These are phyloP conservation scores for Exophiala xenobiotica DNA, from an alignment of 2,329 filamentous ascomycete species.

Conservation along the genomic window DNA sequence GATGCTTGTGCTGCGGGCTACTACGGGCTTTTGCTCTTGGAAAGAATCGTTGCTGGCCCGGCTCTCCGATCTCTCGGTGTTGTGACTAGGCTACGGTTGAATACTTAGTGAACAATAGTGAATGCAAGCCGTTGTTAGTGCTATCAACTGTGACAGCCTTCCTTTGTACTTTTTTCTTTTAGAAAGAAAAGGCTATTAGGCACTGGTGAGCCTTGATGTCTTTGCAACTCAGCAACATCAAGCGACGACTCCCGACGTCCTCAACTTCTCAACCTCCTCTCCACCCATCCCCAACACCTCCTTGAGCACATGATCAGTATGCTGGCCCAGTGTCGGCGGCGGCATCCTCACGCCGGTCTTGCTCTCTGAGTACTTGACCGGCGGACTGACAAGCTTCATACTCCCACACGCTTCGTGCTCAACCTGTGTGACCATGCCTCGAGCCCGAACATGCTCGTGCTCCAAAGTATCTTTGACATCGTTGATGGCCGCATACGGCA, in stretches of 20 bases:
- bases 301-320: conserved; percentile 74
- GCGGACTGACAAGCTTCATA: conserved; percentile 88
- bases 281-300: conserved; percentile 62
- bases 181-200: too few relatives aligned
- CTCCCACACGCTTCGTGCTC: conserved; percentile 80
- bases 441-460: conserved; percentile 76
- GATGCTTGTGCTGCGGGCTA: too few relatives aligned
- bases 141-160: too few relatives aligned
- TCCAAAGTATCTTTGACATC: conserved; percentile 82
- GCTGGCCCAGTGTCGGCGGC: conserved; percentile 82
- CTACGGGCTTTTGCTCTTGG: too few relatives aligned
- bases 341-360: conserved; percentile 72
- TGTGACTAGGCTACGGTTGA: too few relatives aligned
- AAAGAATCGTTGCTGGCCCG: too few relatives aligned
- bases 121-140: too few relatives aligned
- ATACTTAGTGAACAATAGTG: too few relatives aligned
- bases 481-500: conserved; percentile 94
- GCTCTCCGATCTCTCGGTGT: too few relatives aligned
- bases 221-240: too few relatives aligned
- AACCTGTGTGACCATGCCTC: conserved; percentile 86
- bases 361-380: conserved; percentile 87
- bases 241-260: conserved; percentile 64
- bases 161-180: not conserved
- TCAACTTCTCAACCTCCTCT: conserved; percentile 62
- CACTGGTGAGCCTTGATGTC: not conserved